Evolutionary conservation across 148 eudicot genomes (phyloP), one percentile per base, ranked within the genome.

Genomic region (Chenopodium formosanum): DNA sequence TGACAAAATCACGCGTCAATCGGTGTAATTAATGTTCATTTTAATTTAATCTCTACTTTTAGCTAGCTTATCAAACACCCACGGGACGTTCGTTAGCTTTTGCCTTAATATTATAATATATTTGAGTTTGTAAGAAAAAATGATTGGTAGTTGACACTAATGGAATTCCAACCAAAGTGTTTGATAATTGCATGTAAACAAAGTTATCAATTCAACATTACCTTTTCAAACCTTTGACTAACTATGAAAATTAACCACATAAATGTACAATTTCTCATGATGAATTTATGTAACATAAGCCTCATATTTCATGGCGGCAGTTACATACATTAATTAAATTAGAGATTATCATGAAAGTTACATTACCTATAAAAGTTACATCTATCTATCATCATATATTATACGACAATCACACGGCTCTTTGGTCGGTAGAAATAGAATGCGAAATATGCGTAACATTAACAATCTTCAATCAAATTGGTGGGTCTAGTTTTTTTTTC

Each of bases 211-310:
- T 14, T 50, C 76, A 73, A 23, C 34, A 73, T 14, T 25, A 73
- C 9, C 62, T 47, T 73, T 16, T 23, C 76, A 73, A 73, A 73
- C 9, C 34, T n/a, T 73, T 73, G 76, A 73, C 71, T 67, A 7
- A 32, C 12, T 11, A 27, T 65, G 13, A 53, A 40, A 72, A 46
- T 72, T 4, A 23, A 73, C 53, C 75, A 6, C 76, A 73, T 7
- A 48, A 73, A 47, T 32, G 47, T 69, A 11, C 17, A 69, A 12
- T 1, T 12, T 31, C 44, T 40, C 19, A 34, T 9, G 70, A 66
- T 27, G 13, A 66, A 66, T 27, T 25, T 34, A 23, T 66, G 31
- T 11, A 66, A n/a, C 4, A 34, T 69, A 34, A 32, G 47, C 8
- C 47, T 69, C 73, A 34, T 10, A 17, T 69, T 40, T 69, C 22